Evolutionary conservation across 352 stramenopile species (phyloP).

Genomic region (Phytophthora rubi): DNA sequence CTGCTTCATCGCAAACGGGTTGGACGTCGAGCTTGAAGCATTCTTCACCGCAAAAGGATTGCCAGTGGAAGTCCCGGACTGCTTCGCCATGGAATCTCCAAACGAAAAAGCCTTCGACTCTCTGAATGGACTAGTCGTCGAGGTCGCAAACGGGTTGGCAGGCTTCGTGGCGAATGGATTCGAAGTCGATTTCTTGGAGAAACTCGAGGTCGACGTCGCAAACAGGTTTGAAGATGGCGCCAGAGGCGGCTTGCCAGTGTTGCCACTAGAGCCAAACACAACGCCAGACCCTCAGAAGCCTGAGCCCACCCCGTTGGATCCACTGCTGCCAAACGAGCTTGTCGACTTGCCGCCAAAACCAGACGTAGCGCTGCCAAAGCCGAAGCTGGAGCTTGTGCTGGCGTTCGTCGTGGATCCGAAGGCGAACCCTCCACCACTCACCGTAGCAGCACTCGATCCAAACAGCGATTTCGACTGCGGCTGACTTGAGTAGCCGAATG

Average conservation of each 20-base stretch:
- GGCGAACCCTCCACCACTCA: slow-evolving; percentile 7
- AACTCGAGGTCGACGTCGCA: slow-evolving; percentile 3
- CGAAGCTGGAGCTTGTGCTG: not conserved
- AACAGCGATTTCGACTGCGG: slow-evolving; percentile 4
- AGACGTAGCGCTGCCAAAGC: not conserved
- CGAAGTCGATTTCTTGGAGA: not conserved
- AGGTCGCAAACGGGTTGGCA: not conserved
- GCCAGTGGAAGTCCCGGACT: not conserved
- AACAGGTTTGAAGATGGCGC: slow-evolving; percentile 20
- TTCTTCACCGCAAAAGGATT: slow-evolving; percentile 15
- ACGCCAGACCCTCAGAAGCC: slow-evolving; percentile 6
- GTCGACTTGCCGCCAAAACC: not conserved
- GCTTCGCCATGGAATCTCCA: not conserved
- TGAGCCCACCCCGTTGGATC: not conserved
- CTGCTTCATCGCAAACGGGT: slow-evolving; percentile 3
- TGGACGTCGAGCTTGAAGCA: slow-evolving; percentile 3
- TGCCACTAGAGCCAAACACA: slow-evolving; percentile 10
- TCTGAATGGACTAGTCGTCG: not conserved
- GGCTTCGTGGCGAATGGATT: not conserved
- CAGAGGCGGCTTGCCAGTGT: slow-evolving; percentile 10
- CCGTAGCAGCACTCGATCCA: slow-evolving; percentile 1
- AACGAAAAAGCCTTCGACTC: not conserved
- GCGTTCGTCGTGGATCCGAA: slow-evolving; percentile 4
- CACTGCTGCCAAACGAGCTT: slow-evolving; percentile 9
- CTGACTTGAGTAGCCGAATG: slow-evolving; percentile 3